Percentiles rank a stretch among this genome's conserved stretches.
Evolutionary conservation across 352 stramenopile species (phyloP).

Genomic region (Pythium vanterpoolii): DNA sequence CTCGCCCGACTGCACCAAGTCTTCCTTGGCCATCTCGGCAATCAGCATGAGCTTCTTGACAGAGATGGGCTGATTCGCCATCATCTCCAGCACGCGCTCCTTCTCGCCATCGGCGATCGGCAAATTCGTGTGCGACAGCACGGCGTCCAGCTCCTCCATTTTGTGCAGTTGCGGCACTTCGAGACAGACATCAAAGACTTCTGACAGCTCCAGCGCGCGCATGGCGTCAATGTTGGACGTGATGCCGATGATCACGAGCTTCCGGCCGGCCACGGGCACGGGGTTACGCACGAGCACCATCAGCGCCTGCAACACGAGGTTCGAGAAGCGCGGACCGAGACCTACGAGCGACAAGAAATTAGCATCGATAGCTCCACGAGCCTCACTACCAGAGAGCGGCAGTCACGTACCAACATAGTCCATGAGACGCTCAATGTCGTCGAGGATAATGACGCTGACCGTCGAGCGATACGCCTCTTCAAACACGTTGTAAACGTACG

Average conservation of each 20-base stretch:
- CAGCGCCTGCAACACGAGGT: slow-evolving; percentile 97
- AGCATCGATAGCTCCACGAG: neutral
- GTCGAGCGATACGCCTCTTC: slow-evolving; percentile 98
- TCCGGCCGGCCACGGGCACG: slow-evolving; percentile 89
- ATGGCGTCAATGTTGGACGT: slow-evolving; percentile 91
- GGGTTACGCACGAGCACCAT: slow-evolving; percentile 98
- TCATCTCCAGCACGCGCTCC: slow-evolving; percentile 59
- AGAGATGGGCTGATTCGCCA: slow-evolving; percentile 92
- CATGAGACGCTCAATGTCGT: slow-evolving; percentile 99
- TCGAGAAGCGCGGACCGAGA: slow-evolving; percentile 97
- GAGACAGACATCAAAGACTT: slow-evolving; percentile 94
- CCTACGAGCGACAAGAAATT: slow-evolving; percentile 23
- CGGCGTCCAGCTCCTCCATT: slow-evolving; percentile 87
- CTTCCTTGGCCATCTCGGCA: slow-evolving; percentile 95
- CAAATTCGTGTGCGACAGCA: slow-evolving; percentile 80
- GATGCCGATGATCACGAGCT: slow-evolving; percentile 96
- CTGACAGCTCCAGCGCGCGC: slow-evolving; percentile 90
- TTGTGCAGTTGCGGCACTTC: slow-evolving; percentile 91
- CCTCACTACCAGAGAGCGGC: neutral
- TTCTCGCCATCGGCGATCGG: slow-evolving; percentile 64
- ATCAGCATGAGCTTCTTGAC: slow-evolving; percentile 98
- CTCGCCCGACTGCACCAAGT: slow-evolving; percentile 59
- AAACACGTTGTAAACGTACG: slow-evolving; percentile 93
- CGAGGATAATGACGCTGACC: slow-evolving; percentile 98
- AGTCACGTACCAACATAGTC: slow-evolving; percentile 88